Percentiles rank a stretch among this genome's conserved stretches.
Evolutionary conservation across 257 asterid genomes (phyloP).

Genomic region (Solanum neorickii): DNA sequence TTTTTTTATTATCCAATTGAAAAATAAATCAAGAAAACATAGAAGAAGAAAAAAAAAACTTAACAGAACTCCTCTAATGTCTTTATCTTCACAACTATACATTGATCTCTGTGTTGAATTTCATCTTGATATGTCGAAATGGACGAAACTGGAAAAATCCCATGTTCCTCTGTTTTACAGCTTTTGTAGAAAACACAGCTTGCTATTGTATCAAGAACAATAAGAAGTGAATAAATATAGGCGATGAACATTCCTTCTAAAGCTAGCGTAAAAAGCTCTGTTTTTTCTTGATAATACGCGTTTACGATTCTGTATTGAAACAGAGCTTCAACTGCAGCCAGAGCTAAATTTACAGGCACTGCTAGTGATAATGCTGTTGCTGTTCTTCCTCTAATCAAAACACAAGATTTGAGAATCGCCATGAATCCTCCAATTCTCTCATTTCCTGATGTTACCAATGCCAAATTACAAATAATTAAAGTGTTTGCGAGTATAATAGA

Average conservation of each 20-base stretch:
- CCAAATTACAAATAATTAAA: slow-evolving; percentile 34
- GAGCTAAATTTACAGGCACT: slow-evolving; percentile 18
- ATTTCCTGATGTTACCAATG: slow-evolving; percentile 36
- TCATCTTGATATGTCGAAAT: neutral
- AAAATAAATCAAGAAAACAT: neutral
- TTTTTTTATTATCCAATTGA: neutral
- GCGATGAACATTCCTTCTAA: slow-evolving; percentile 46
- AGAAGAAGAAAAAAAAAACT: neutral
- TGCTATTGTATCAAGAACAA: slow-evolving; percentile 39
- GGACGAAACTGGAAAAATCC: neutral
- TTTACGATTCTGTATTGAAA: slow-evolving; percentile 44
- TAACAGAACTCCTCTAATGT: slow-evolving; percentile 17
- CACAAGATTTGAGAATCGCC: slow-evolving; percentile 33
- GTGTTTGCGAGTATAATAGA: slow-evolving; percentile 45
- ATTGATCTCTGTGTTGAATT: slow-evolving; percentile 12
- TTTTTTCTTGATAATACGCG: slow-evolving; percentile 4
- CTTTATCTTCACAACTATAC: slow-evolving; percentile 3
- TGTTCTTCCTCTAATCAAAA: slow-evolving; percentile 33
- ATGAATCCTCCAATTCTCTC: slow-evolving; percentile 37
- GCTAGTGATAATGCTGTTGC: slow-evolving; percentile 50
- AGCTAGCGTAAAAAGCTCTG: slow-evolving; percentile 6
- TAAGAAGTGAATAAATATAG: slow-evolving; percentile 33
- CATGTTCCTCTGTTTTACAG: slow-evolving; percentile 22
- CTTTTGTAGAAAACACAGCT: slow-evolving; percentile 30
- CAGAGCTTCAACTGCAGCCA: slow-evolving; percentile 51